Percentiles rank a stretch among this genome's conserved stretches.
phyloP scores from a whole-genome alignment of 345 rosid species.

The Microthlaspi erraticum region DNA sequence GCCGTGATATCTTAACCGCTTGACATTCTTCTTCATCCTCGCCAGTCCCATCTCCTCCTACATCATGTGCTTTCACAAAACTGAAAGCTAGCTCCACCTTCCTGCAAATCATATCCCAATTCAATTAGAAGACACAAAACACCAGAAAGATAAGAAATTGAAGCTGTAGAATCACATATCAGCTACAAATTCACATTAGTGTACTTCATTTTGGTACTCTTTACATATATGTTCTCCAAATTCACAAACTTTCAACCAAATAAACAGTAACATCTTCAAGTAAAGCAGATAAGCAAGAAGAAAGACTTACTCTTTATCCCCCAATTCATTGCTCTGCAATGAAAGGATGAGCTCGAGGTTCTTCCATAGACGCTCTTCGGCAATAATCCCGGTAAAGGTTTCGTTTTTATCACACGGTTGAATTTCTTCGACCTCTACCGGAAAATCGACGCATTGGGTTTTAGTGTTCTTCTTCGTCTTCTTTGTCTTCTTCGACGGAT shows the following conservation, averaged over 20 bases:
- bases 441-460: constrained; percentile 34
- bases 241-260: constrained; percentile 10
- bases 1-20: constrained; percentile 61
- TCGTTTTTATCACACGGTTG: constrained; percentile 26
- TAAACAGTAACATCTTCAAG: not conserved
- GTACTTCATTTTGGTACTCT: not conserved
- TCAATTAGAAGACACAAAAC: not conserved
- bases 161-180: not conserved
- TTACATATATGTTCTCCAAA: constrained; percentile 2
- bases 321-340: constrained; percentile 55
- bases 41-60: constrained; percentile 39
- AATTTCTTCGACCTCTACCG: constrained; percentile 34
- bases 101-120: constrained; percentile 54
- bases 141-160: not conserved
- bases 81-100: constrained; percentile 68
- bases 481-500: constrained; percentile 31
- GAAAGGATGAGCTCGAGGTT: constrained; percentile 72
- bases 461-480: constrained; percentile 42
- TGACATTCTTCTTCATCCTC: constrained; percentile 59
- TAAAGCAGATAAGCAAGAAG: constrained; percentile 12
- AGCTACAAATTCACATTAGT: constrained; percentile 1
- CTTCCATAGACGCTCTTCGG: constrained; percentile 64
- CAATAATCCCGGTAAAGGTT: constrained; percentile 12
- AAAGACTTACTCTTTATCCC: constrained; percentile 58
- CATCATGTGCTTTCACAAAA: constrained; percentile 46